Base-by-base conservation (phyloP, 768 basidiomycete genomes). In the Pisolithus marmoratus region DNA sequence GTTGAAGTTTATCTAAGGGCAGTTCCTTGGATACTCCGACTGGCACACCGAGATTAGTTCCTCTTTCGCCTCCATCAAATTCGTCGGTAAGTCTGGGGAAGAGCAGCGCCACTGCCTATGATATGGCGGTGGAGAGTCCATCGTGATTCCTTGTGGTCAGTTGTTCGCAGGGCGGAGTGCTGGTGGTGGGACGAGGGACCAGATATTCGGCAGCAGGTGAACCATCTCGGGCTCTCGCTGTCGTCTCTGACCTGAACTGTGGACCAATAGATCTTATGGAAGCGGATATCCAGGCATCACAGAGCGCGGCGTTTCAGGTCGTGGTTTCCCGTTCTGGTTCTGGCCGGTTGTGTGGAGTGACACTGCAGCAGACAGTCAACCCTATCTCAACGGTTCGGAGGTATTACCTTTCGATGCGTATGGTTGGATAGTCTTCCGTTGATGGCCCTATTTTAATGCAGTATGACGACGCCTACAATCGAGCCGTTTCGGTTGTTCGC, bases 281-380 rank as follows among this genome's bases (percentile, higher is more conserved):
- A 84, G 81, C 55, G 84, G 84, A 3, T 85, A 85, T 58, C 83
- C 83, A 34, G 78, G 79, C 1, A 23, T 72, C 5, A 2, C 59
- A 4, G 69, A 70, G 7, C 70, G 72, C 4, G 81, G 82, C 14
- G 79, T 82, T 17, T 41, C 55, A 0, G 74, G 75, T 0, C 72
- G 74, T 0, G 72, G 72, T 2, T 85, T 87, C 60, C 85, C 85
- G 1, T 86, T 82, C 61, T 73, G 72, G 55, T 87, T 76, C 67
- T 86, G 84, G 83, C 84, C 84, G 7, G 38, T 85, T 9, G 72
- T 74, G 1, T 85, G 80, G 78, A 69, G 67, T 2, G 66, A 66
- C 1, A 55, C 38, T 23, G 58, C 52, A 24, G 71, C 45, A 38
- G 58, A 54, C 53, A 26, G 61, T 20, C 67, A 65, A 6, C 62